Base-by-base conservation (phyloP, 1,284 basidiomycete species). In the Cerioporus squamosus region DNA sequence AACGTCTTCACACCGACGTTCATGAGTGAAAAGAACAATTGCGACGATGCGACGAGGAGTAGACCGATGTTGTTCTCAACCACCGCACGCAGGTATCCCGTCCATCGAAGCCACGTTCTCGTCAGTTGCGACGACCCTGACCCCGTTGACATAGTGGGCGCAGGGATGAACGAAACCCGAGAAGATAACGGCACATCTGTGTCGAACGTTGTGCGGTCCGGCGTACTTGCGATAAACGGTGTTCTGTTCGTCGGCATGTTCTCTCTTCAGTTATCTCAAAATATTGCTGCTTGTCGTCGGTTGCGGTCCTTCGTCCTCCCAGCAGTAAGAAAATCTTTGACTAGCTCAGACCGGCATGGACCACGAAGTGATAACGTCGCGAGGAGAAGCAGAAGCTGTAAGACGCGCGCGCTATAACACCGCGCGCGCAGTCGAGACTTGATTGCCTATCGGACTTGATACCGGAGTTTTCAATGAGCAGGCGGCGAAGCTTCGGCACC, bases 1-100 rank as follows among this genome's bases (percentile, higher is more conserved):
- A 90, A 68, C 54, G 77, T 77, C 72, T 90, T 90, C 55, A 87
- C 87, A 14, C 78, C 76, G 2, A 85, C 77, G 61, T 85, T 84
- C 80, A 86, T 85, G 29, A 80, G 67, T 10, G 86, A 80, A 60
- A 88, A 85, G 73, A 88, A 88, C 17, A 81, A 73, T 68, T 90
- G 85, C 17, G 86, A 72, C 2, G 75, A 72, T 14, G 81, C 81
- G 18, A 92, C 79, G n/a, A 90, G 75, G 33, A 88, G 70, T 55
- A 92, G 70, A 17, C 89, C 90, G 2, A 78, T 69, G 71, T 91
- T 91, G 56, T 70, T 70, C 42, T 70, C 53, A 31, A 70, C 54
- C 8, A 60, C 53, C 29, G 56, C 59, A 36, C 48, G 42, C 4
- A 53, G 26, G 1, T 52, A 43, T 17, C 14, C 24, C 1, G 29